A percentile compares a stretch with the other conserved stretches of the same genome.
These are phyloP conservation scores for Penicillium pancosmium DNA, from an alignment of 495 filamentous ascomycete genomes.

Conservation along the genomic window DNA sequence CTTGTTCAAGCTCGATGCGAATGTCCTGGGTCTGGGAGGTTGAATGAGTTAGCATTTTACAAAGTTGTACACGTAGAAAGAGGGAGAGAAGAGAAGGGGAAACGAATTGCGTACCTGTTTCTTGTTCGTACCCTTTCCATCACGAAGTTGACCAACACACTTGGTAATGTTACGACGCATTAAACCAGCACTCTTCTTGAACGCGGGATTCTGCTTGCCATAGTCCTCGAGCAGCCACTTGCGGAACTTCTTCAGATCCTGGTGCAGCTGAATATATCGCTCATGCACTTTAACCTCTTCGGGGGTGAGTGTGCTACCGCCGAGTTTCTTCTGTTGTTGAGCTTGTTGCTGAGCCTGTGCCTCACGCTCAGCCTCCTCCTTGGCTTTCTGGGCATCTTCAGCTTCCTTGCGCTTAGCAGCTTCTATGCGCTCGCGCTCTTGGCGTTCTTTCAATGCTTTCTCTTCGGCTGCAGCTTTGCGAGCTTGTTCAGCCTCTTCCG, in stretches of 20 bases:
- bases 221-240: slow-evolving; percentile 47
- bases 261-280: slow-evolving; percentile 70
- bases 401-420: slow-evolving; percentile 43
- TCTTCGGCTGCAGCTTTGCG: slow-evolving; percentile 46
- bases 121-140: slow-evolving; percentile 63
- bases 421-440: slow-evolving; percentile 44
- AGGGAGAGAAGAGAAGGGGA: neutral
- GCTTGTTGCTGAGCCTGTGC: slow-evolving; percentile 30
- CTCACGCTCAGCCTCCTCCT: slow-evolving; percentile 37
- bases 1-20: slow-evolving; percentile 46
- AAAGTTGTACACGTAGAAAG: neutral
- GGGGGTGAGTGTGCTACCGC: slow-evolving; percentile 26
- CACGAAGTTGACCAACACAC: slow-evolving; percentile 73
- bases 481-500: slow-evolving; percentile 44
- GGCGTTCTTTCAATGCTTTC: slow-evolving; percentile 58
- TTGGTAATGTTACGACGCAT: slow-evolving; percentile 73
- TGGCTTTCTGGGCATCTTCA: slow-evolving; percentile 39
- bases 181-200: slow-evolving; percentile 72
- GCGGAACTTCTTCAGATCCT: slow-evolving; percentile 72
- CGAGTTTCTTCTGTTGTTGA: slow-evolving; percentile 33
- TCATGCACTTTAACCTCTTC: slow-evolving; percentile 51
- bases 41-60: slow-evolving; percentile 16
- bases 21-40: slow-evolving; percentile 49
- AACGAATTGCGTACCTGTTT: slow-evolving; percentile 35
- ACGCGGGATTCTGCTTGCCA: slow-evolving; percentile 49